phyloP scores from a whole-genome alignment of 352 stramenopile species.

The Phytopythium chamaehyphon region DNA sequence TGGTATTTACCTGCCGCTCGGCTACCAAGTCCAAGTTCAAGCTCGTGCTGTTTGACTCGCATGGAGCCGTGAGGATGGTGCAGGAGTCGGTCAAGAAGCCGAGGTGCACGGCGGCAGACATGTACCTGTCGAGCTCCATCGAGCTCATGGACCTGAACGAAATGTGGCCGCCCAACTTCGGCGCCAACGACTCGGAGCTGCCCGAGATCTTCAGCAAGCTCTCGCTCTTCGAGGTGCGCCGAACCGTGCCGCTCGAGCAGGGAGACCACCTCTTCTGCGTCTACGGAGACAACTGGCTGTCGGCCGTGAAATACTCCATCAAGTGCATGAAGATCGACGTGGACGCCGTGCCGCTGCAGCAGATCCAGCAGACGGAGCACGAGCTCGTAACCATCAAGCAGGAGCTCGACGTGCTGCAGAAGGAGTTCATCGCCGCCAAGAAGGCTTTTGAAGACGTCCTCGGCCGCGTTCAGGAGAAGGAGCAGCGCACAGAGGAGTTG shows the following conservation, averaged over 20 bases:
- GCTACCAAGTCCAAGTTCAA: conserved; percentile 88
- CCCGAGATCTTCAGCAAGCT: conserved; percentile 84
- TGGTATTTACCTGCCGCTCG: conserved; percentile 83
- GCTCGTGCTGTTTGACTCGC: conserved; percentile 78
- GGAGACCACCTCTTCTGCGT: conserved; percentile 84
- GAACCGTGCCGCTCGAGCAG: conserved; percentile 70
- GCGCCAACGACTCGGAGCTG: conserved; percentile 56
- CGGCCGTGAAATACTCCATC: conserved; percentile 85
- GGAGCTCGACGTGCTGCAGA: conserved; percentile 70
- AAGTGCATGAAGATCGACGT: conserved; percentile 79
- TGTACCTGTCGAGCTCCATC: conserved; percentile 81
- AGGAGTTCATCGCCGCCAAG: conserved; percentile 73
- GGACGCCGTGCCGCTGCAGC: conserved; percentile 39
- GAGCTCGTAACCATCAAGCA: conserved; percentile 76
- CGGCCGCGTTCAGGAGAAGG: conserved; percentile 55
- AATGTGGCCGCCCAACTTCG: conserved; percentile 57
- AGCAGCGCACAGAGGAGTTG: conserved; percentile 74
- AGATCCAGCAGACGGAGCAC: conserved; percentile 71
- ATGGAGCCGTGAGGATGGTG: conserved; percentile 77
- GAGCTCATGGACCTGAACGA: conserved; percentile 88
- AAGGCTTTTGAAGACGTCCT: conserved; percentile 80
- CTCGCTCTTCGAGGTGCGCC: conserved; percentile 79
- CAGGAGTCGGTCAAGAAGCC: conserved; percentile 79
- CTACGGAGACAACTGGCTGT: conserved; percentile 89
- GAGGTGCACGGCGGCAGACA: conserved; percentile 81